phyloP scores from a whole-genome alignment of 164 flowering plant species.

The Tinospora cordifolia region DNA sequence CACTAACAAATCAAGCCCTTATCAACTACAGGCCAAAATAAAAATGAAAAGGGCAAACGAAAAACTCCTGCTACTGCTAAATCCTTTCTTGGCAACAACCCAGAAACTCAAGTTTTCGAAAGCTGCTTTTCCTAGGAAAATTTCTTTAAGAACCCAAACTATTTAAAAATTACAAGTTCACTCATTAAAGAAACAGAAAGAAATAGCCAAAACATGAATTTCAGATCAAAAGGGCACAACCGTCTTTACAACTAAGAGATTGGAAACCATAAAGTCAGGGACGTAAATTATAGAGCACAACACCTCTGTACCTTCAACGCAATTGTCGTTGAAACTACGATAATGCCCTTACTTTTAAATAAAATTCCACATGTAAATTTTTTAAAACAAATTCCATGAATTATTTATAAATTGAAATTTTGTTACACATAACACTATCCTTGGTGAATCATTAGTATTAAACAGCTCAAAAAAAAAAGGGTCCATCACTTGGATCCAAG shows the following conservation, averaged over 20 bases:
- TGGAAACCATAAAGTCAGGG: background rate
- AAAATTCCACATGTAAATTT: background rate
- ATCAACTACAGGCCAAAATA: too few relatives aligned
- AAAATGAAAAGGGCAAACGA: too few relatives aligned
- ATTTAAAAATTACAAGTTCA: too few relatives aligned
- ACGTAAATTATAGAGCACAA: background rate
- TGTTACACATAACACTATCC: background rate
- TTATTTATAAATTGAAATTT: too few relatives aligned
- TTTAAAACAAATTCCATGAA: too few relatives aligned
- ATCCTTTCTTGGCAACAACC: too few relatives aligned
- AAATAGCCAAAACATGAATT: background rate
- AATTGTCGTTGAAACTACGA: background rate
- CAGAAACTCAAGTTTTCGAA: too few relatives aligned
- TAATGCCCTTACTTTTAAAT: background rate
- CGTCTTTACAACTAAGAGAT: background rate
- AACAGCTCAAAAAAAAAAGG: background rate
- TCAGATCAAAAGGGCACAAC: constrained; percentile 1
- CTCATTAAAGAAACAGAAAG: background rate
- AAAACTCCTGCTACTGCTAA: too few relatives aligned
- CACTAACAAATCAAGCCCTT: too few relatives aligned
- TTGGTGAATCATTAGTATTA: background rate
- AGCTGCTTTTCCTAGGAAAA: too few relatives aligned
- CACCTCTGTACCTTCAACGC: background rate
- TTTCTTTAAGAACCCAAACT: too few relatives aligned
- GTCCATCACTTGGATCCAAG: background rate